These are phyloP conservation scores for Chenopodium suecicum DNA, from an alignment of 148 eudicot genomes.

Conservation along the genomic window DNA sequence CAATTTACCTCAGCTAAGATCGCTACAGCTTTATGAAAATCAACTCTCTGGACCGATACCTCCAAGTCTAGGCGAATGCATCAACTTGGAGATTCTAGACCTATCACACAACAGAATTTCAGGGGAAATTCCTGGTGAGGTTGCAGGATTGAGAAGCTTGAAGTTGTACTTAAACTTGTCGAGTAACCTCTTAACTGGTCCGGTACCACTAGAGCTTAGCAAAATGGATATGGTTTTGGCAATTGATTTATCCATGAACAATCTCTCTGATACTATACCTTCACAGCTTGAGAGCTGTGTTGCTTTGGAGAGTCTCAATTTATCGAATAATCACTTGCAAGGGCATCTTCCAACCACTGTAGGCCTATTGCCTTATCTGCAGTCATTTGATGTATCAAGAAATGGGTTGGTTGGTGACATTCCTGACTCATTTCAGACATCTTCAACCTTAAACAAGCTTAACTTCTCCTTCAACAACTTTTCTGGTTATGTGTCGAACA, in stretches of 20 bases:
- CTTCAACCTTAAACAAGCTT: constrained; percentile 46
- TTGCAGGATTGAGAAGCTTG: constrained; percentile 67
- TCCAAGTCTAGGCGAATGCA: constrained; percentile 62
- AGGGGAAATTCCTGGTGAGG: constrained; percentile 59
- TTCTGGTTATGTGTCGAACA: constrained; percentile 44
- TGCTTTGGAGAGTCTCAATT: constrained; percentile 64
- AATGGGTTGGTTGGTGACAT: constrained; percentile 54
- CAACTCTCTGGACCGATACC: constrained; percentile 73
- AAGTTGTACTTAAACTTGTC: constrained; percentile 76
- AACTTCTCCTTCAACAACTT: constrained; percentile 72
- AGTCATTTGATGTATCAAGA: constrained; percentile 55
- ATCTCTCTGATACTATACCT: constrained; percentile 55
- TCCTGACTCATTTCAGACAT: constrained; percentile 57
- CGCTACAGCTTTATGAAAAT: constrained; percentile 55
- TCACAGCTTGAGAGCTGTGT: constrained; percentile 72
- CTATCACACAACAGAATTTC: constrained; percentile 65
- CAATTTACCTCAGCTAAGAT: constrained; percentile 59
- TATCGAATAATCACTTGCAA: constrained; percentile 50
- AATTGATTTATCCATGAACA: constrained; percentile 66
- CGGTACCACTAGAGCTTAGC: constrained; percentile 68
- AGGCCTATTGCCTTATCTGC: constrained; percentile 59
- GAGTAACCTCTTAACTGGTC: constrained; percentile 54
- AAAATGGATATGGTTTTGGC: constrained; percentile 89
- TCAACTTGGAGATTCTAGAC: constrained; percentile 80
- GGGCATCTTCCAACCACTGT: constrained; percentile 52